These are phyloP conservation scores for Avena eriantha DNA, from an alignment of 176 grass and related monocot genomes.

Conservation along the genomic window DNA sequence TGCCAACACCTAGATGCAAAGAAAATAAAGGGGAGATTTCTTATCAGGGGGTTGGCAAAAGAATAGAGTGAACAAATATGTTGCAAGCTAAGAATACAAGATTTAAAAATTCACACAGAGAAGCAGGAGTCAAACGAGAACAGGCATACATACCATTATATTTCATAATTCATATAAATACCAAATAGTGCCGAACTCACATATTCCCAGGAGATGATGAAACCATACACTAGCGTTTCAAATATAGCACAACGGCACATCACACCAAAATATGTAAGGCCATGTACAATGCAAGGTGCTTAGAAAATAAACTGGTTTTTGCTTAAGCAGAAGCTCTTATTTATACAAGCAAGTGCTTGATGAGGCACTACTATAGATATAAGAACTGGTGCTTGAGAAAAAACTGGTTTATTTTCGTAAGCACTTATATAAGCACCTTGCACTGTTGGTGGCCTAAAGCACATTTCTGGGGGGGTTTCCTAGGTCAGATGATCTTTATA, in stretches of 20 bases:
- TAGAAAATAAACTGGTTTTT: too few species aligned
- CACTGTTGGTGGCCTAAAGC: neutral
- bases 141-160: conserved; percentile 4
- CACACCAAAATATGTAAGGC: neutral
- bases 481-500: neutral
- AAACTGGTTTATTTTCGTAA: too few species aligned
- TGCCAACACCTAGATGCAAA: conserved; percentile 63
- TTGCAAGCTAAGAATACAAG: neutral
- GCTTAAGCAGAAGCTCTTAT: too few species aligned
- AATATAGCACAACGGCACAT: neutral
- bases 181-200: neutral
- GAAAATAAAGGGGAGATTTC: neutral
- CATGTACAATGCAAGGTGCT: too few species aligned
- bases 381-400: too few species aligned
- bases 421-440: too few species aligned
- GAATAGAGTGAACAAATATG: conserved; percentile 9
- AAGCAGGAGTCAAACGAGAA: neutral
- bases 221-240: neutral
- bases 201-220: neutral
- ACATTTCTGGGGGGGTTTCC: neutral
- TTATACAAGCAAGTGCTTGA: too few species aligned
- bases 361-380: too few species aligned
- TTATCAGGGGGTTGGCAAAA: neutral
- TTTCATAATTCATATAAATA: neutral
- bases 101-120: neutral